A percentile compares a stretch with the other conserved stretches of the same genome.
phyloP scores from a whole-genome alignment of 2,329 filamentous ascomycete species.

The Diatrype stigma region DNA sequence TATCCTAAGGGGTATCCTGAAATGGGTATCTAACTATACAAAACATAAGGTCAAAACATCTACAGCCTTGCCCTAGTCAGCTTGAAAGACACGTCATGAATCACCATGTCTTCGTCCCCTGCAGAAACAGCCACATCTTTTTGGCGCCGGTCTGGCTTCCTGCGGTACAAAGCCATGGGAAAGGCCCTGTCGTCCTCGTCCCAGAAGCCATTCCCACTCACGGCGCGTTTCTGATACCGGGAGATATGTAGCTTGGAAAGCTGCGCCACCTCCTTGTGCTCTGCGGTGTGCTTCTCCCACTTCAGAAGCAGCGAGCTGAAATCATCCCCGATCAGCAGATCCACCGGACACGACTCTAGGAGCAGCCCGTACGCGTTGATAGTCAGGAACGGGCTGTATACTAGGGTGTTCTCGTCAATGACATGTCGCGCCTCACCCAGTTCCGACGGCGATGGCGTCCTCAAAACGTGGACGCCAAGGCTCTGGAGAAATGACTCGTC shows the following conservation, averaged over 20 bases:
- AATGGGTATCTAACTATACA: too few species aligned
- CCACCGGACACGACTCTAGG: conserved; percentile 1
- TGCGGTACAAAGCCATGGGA: conserved; percentile 24
- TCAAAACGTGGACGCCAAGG: conserved; percentile 18
- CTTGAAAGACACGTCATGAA: too few species aligned
- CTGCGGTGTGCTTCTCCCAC: conserved; percentile 24
- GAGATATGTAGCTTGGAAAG: conserved; percentile 6
- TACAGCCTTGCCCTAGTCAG: too few species aligned
- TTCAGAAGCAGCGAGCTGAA: conserved; percentile 23
- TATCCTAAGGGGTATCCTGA: too few species aligned
- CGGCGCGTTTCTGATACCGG: conserved; percentile 11
- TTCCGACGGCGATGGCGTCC: conserved; percentile 21
- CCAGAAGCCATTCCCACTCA: conserved; percentile 23
- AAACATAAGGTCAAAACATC: too few species aligned
- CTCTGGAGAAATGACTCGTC: conserved; percentile 22
- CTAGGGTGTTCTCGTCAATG: conserved; percentile 18
- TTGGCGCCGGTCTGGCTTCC: too few species aligned
- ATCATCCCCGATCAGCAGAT: conserved; percentile 22
- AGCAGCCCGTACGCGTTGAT: conserved; percentile 13
- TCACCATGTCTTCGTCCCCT: too few species aligned
- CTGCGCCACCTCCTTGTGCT: conserved; percentile 19
- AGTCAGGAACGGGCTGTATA: conserved; percentile 25
- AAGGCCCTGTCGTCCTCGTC: conserved; percentile 20
- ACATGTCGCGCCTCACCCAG: conserved; percentile 21
- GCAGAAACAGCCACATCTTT: too few species aligned